phyloP scores from a whole-genome alignment of 371 early-diverging fungal genomes.

The Apophysomyces sp. region DNA sequence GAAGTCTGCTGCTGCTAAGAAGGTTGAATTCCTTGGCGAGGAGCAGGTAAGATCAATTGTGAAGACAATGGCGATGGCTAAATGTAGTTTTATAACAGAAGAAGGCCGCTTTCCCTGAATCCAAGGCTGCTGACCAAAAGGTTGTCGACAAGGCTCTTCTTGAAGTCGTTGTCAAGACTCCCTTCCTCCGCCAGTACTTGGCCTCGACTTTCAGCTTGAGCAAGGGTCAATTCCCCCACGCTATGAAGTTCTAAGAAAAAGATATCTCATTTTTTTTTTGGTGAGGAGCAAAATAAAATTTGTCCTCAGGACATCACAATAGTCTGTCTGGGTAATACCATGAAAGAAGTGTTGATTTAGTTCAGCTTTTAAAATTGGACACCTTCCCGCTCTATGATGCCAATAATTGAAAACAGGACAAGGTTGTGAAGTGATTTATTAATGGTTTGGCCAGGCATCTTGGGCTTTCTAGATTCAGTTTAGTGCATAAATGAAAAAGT shows the following conservation, averaged over 20 bases:
- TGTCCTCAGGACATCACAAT: neutral
- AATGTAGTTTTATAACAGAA: slow-evolving; percentile 21
- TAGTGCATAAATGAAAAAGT: too few relatives aligned
- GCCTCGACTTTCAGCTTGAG: slow-evolving; percentile 80
- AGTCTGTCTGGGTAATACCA: neutral
- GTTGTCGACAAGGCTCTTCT: slow-evolving; percentile 81
- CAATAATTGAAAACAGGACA: too few relatives aligned
- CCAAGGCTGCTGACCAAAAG: slow-evolving; percentile 86
- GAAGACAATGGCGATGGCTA: neutral
- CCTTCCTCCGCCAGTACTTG: slow-evolving; percentile 86
- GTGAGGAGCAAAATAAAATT: neutral
- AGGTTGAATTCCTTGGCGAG: slow-evolving; percentile 88
- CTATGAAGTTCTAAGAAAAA: slow-evolving; percentile 83
- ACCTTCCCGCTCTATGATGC: too few relatives aligned
- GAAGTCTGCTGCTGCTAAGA: slow-evolving; percentile 71
- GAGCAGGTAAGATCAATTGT: slow-evolving; percentile 39
- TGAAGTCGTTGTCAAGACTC: slow-evolving; percentile 80
- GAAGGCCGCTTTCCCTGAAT: slow-evolving; percentile 69
- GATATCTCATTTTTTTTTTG: neutral
- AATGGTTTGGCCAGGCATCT: too few relatives aligned
- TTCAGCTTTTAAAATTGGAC: too few relatives aligned
- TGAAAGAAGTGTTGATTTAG: neutral
- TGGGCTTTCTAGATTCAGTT: too few relatives aligned
- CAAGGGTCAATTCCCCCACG: slow-evolving; percentile 96
- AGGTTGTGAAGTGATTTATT: too few relatives aligned